phyloP scores from a whole-genome alignment of 495 filamentous ascomycete species.

The Xanthoparmelia taractica region DNA sequence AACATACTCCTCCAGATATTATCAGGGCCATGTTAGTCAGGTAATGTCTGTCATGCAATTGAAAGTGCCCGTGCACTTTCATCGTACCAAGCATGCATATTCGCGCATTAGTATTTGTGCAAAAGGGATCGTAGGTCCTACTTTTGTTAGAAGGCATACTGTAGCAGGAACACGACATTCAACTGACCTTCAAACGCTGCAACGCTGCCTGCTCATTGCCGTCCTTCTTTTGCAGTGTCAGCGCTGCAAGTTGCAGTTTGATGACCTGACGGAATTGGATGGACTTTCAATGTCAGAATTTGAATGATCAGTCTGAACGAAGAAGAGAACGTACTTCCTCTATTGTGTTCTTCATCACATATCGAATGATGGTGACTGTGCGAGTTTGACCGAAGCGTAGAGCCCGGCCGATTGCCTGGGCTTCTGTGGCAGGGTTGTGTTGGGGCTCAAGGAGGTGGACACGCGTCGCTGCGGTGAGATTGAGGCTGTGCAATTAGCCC shows the following conservation, averaged over 20 bases:
- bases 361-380: conserved; percentile 38
- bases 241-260: not conserved
- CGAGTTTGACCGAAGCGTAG: conserved; percentile 26
- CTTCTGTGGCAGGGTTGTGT: conserved; percentile 29
- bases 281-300: too few species aligned
- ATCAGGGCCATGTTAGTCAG: too few species aligned
- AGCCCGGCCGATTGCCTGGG: conserved; percentile 26
- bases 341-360: conserved; percentile 39
- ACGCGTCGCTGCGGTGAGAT: conserved; percentile 25
- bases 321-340: conserved; percentile 35
- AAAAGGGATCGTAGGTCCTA: not conserved
- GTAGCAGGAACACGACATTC: not conserved
- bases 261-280: not conserved
- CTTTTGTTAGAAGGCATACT: not conserved
- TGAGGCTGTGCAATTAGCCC: conserved; percentile 9
- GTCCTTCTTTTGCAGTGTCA: not conserved
- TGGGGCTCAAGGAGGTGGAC: conserved; percentile 29
- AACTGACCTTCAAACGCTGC: conserved; percentile 2
- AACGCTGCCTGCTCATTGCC: not conserved
- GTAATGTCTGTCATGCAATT: not conserved
- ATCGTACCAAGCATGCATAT: not conserved
- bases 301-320: too few species aligned
- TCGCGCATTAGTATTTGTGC: not conserved
- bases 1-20: too few species aligned
- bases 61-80: not conserved